phyloP scores from a whole-genome alignment of 768 basidiomycete genomes.

The Dacryopinax primogenitus region DNA sequence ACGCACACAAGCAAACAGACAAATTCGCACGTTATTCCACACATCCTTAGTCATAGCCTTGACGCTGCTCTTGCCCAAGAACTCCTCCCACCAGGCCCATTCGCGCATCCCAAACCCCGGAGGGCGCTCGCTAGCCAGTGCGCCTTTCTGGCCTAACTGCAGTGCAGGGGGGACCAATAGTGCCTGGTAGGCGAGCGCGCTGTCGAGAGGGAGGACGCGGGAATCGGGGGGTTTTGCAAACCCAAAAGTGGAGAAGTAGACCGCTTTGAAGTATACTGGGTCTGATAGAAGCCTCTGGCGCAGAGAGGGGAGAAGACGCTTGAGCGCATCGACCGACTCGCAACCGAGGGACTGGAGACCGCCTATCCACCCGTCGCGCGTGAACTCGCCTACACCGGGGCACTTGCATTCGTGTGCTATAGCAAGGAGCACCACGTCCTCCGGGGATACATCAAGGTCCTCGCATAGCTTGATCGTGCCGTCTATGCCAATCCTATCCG shows the following conservation, averaged over 20 bases:
- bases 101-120: slow-evolving; percentile 53
- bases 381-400: slow-evolving; percentile 59
- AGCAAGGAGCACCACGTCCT: slow-evolving; percentile 70
- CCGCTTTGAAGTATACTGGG: slow-evolving; percentile 54
- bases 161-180: slow-evolving; percentile 65
- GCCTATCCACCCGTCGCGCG: slow-evolving; percentile 55
- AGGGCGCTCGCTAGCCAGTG: slow-evolving; percentile 17
- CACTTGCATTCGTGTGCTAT: slow-evolving; percentile 73
- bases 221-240: slow-evolving; percentile 42
- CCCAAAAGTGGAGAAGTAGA: slow-evolving; percentile 70
- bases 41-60: slow-evolving; percentile 82
- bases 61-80: slow-evolving; percentile 45
- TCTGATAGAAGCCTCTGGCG: slow-evolving; percentile 50
- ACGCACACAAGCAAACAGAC: neutral
- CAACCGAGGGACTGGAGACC: slow-evolving; percentile 65
- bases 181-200: slow-evolving; percentile 58
- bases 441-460: slow-evolving; percentile 56
- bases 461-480: slow-evolving; percentile 69
- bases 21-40: slow-evolving; percentile 61
- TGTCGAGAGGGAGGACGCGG: slow-evolving; percentile 35
- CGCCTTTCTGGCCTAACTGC: slow-evolving; percentile 22
- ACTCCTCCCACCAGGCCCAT: slow-evolving; percentile 68
- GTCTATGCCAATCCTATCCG: slow-evolving; percentile 56
- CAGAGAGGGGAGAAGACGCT: slow-evolving; percentile 40
- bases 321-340: slow-evolving; percentile 55